Evolutionary conservation across 352 stramenopile genomes (phyloP), one percentile per base, ranked within the genome.

Genomic region (Thraustochytrium striatum): DNA sequence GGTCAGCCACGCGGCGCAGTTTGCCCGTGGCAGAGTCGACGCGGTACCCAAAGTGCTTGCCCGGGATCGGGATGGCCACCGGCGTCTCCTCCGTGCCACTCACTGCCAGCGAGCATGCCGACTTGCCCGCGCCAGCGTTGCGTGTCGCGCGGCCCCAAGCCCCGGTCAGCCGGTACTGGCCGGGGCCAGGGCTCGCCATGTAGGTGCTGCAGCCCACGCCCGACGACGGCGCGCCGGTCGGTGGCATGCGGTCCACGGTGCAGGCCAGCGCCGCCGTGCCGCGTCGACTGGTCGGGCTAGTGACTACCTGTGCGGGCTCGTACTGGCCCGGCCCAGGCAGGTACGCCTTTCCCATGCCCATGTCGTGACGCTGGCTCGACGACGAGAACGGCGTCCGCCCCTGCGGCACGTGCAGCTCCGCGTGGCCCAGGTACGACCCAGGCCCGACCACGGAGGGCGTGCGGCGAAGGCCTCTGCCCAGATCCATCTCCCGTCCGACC

Each of bases 1-100:
- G 25, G 44, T 47, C 25, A 43, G 65, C 41, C 32, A 38, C 28
- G 25, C 41, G 65, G 7, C 61, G 65, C 50, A 75, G 44, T 21
- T 28, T 61, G 65, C 52, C 52, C 21, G 65, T 75, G 43, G 7
- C 39, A n/a, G 43, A 39, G 36, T 75, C 65, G 21, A 75, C 16
- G 50, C 61, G 41, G 30, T 75, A 75, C n/a, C 65, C 65, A 43
- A 44, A 75, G 65, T 75, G 65, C 36, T 61, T 72, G 0, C 65
- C 65, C 5, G 65, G 65, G 5, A 75, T 41, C 3, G 65, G 65
- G 41, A 75, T 75, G 7, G 65, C 41, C 1, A 61, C 41, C 0
- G 65, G 65, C 19, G 65, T 75, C 11, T 21, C 16, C 25, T 16
- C 41, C 21, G 41, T 25, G 43, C 65, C 65, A 11, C 16, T 55